Evolutionary conservation across 768 basidiomycete species (phyloP).

Genomic region (Trametes villosa): DNA sequence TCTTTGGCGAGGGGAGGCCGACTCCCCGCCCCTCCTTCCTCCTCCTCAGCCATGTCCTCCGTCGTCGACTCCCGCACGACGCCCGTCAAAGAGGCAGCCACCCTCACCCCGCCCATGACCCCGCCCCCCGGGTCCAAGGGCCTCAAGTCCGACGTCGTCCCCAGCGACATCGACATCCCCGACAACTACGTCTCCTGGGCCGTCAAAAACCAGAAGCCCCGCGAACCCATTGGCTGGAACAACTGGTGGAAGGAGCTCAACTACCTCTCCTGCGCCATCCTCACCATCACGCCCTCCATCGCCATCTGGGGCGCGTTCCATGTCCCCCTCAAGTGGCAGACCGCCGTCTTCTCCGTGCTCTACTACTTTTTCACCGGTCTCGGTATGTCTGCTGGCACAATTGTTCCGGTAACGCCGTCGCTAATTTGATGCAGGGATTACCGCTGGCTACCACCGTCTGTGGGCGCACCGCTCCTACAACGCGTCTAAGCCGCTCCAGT

Average conservation of each 20-base stretch:
- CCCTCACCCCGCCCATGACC: slow-evolving; percentile 28
- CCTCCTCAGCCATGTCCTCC: slow-evolving; percentile 35
- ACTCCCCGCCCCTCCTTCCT: slow-evolving; percentile 20
- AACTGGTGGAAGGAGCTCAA: slow-evolving; percentile 64
- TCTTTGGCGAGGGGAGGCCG: slow-evolving; percentile 1
- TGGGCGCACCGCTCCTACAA: slow-evolving; percentile 98
- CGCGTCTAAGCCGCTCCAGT: slow-evolving; percentile 84
- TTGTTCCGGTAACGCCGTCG: not conserved
- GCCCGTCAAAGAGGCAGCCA: slow-evolving; percentile 26
- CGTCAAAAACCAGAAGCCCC: slow-evolving; percentile 51
- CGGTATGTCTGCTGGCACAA: slow-evolving; percentile 48
- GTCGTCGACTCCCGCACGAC: slow-evolving; percentile 31
- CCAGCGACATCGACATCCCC: slow-evolving; percentile 46
- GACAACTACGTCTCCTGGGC: slow-evolving; percentile 64
- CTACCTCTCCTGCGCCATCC: slow-evolving; percentile 76
- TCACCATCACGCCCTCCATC: slow-evolving; percentile 74
- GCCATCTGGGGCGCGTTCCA: slow-evolving; percentile 73
- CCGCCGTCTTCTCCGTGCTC: slow-evolving; percentile 63
- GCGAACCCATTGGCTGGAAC: slow-evolving; percentile 50
- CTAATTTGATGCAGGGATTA: slow-evolving; percentile 61
- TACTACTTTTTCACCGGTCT: slow-evolving; percentile 86
- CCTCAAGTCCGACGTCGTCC: slow-evolving; percentile 30
- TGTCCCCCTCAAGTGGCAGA: slow-evolving; percentile 72
- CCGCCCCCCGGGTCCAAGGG: slow-evolving; percentile 19
- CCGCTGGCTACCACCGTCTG: slow-evolving; percentile 94